phyloP scores from a whole-genome alignment of 345 rosid species.

The Lagerstroemia speciosa region DNA sequence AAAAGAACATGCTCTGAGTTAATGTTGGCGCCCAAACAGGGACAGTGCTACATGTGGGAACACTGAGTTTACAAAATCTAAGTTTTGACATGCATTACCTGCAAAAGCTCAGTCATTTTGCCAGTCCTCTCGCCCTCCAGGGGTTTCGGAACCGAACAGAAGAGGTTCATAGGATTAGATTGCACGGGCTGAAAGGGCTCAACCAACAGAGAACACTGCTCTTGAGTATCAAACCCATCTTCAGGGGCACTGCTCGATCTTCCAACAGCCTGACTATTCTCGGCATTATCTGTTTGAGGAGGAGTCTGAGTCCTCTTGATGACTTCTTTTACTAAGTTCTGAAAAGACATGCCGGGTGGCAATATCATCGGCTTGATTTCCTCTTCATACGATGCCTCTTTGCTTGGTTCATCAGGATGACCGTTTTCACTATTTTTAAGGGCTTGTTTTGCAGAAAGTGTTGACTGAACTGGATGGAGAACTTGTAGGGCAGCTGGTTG shows the following conservation, averaged over 20 bases:
- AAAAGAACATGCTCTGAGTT: not conserved
- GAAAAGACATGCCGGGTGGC: constrained; percentile 37
- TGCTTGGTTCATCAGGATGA: constrained; percentile 10
- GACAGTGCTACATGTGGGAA: not conserved
- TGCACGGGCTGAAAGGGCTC: constrained; percentile 60
- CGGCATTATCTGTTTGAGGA: constrained; percentile 23
- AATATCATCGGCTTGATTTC: constrained; percentile 17
- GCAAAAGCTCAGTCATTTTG: constrained; percentile 79
- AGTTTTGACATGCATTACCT: constrained; percentile 35
- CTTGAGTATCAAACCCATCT: constrained; percentile 15
- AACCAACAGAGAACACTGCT: constrained; percentile 48
- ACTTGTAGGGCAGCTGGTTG: constrained; percentile 17
- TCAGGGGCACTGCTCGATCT: constrained; percentile 15
- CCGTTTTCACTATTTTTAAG: constrained; percentile 16
- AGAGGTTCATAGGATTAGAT: constrained; percentile 24
- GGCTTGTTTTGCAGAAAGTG: constrained; percentile 3
- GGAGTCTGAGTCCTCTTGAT: constrained; percentile 37
- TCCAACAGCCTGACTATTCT: constrained; percentile 10
- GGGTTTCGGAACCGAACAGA: constrained; percentile 37
- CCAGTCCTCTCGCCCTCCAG: constrained; percentile 50
- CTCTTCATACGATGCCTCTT: constrained; percentile 12
- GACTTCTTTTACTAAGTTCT: constrained; percentile 51
- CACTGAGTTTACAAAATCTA: not conserved
- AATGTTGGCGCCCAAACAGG: not conserved
- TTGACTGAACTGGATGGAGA: constrained; percentile 20